Percentiles rank a stretch among this genome's conserved stretches.
These are phyloP conservation scores for Thermomucor indicae-seudaticae DNA, from an alignment of 371 early-diverging fungal genomes.

Conservation along the genomic window DNA sequence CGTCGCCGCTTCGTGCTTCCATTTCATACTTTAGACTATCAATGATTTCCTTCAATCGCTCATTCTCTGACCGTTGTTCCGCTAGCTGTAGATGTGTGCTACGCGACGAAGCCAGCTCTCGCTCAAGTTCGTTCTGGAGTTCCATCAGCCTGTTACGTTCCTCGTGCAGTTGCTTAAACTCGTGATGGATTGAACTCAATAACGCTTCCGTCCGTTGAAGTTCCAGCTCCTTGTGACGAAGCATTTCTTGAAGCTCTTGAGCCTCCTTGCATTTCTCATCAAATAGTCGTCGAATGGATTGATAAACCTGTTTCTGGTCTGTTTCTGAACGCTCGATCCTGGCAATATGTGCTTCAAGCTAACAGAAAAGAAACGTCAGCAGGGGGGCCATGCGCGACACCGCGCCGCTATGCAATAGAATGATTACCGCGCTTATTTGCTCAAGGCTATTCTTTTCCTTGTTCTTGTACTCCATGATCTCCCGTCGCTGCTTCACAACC, in stretches of 20 bases:
- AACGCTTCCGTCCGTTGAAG: slow-evolving; percentile 32
- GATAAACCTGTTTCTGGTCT: slow-evolving; percentile 48
- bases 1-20: slow-evolving; percentile 26
- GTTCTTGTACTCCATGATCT: slow-evolving; percentile 48
- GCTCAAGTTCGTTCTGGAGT: slow-evolving; percentile 34
- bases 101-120: slow-evolving; percentile 36
- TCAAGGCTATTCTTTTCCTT: slow-evolving; percentile 52
- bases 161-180: slow-evolving; percentile 30
- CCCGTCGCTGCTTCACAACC: slow-evolving; percentile 39
- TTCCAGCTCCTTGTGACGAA: slow-evolving; percentile 40
- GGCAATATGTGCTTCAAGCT: slow-evolving; percentile 48
- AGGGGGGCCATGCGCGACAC: not conserved
- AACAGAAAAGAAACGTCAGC: not conserved
- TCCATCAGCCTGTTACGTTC: slow-evolving; percentile 39
- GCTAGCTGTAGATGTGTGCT: slow-evolving; percentile 41
- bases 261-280: slow-evolving; percentile 55
- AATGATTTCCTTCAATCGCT: slow-evolving; percentile 45
- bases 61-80: slow-evolving; percentile 48
- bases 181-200: slow-evolving; percentile 26
- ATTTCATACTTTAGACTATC: slow-evolving; percentile 41
- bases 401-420: not conserved
- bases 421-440: slow-evolving; percentile 46
- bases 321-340: slow-evolving; percentile 42
- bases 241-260: slow-evolving; percentile 41
- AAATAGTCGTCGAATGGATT: slow-evolving; percentile 36